Evolutionary conservation across 768 basidiomycete genomes (phyloP).

Genomic region (Rhodosporidiobolus sp.): DNA sequence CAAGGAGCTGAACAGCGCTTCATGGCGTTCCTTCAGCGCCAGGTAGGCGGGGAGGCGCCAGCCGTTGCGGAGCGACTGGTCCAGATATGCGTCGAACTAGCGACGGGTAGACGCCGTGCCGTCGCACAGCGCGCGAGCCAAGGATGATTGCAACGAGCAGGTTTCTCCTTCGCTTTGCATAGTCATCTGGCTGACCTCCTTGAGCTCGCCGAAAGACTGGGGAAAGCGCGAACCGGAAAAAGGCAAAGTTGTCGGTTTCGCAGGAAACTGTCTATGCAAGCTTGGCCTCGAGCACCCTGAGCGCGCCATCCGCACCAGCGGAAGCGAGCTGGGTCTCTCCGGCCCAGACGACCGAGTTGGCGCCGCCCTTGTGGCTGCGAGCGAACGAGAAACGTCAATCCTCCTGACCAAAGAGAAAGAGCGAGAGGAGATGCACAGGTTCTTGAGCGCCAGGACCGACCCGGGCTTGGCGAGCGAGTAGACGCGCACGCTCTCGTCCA

Average conservation of each 20-base stretch:
- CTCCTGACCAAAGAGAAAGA: not conserved
- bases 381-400: not conserved
- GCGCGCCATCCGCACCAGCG: conserved; percentile 25
- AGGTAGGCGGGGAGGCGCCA: too few species aligned
- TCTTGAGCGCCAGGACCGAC: conserved; percentile 11
- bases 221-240: too few species aligned
- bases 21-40: too few species aligned
- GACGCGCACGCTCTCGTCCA: conserved; percentile 36
- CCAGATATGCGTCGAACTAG: too few species aligned
- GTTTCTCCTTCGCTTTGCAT: too few species aligned
- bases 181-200: not conserved
- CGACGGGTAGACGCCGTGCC: too few species aligned
- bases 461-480: conserved; percentile 23
- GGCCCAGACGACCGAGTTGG: conserved; percentile 8
- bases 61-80: too few species aligned
- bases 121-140: too few species aligned
- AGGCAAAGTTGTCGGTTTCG: too few species aligned
- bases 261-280: not conserved
- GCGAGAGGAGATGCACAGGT: conserved; percentile 17
- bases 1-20: too few species aligned
- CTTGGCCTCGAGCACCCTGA: conserved; percentile 17
- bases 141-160: too few species aligned
- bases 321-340: not conserved
- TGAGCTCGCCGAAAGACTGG: too few species aligned
- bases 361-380: conserved; percentile 20